Evolutionary conservation across 2,329 filamentous ascomycete species (phyloP), one percentile per base, ranked within the genome.

Genomic region (Cytospora piceae): DNA sequence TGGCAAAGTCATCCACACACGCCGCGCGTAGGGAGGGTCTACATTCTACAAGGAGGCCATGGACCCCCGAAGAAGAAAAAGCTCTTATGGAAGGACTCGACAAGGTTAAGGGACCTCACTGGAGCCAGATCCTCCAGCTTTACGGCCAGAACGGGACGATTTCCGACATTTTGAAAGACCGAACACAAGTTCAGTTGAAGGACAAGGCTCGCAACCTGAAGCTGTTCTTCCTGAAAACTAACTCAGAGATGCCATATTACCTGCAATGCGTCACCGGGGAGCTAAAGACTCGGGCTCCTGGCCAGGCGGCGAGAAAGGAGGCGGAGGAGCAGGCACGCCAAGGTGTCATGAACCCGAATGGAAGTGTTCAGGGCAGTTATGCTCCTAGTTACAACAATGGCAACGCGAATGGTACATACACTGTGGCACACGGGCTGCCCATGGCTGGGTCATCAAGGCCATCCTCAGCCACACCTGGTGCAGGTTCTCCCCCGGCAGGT

Each of bases 131-230:
- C 56, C 81, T 97, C 15, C 89, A 89, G 1, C 84, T 96, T 52
- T 96, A 94, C 74, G 93, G 93, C 0, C 85, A 87, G 0, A 90
- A 90, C 52, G 93, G 93, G 6, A 90, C 89, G 0, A 86, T 94
- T 29, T 94, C 88, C 56, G 90, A 94, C 71, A 90, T 94, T 29
- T 82, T 96, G 24, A 94, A 94, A 71, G 93, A 96, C 74, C 86
- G 93, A 39, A 96, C 93, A 54, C 93, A 97, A 73, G 93, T 97
- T 0, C 93, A 96, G 74, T 82, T 96, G 15, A 97, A 97, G 76
- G 93, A 97, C 74, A 97, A 97, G 77, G 93, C 93, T 0, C 84
- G 93, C 58, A 97, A 97, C 70, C 78, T 96, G 58, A 97, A 96
- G 76, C 79, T 97, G 0, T 96, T 95, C 79, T 96, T 96, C 77